Percentiles rank a stretch among this genome's conserved stretches.
Conservation (phyloP, 441 rosid species). For the Populus hybrid region DNA sequence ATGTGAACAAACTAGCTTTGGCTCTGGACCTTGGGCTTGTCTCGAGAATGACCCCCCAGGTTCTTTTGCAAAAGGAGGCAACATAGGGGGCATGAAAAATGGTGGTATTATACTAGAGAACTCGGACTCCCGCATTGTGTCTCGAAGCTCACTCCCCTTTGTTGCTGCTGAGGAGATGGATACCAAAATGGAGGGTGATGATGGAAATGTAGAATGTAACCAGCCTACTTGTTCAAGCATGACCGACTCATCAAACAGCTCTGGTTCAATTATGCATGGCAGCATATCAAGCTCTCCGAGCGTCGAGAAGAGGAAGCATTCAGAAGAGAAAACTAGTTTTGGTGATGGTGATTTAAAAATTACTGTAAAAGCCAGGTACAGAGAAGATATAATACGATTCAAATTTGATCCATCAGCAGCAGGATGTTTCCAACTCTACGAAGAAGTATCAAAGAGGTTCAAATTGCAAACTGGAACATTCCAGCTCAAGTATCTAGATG, state of each 20-base stretch:
- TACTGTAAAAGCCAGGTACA: slow-evolving; percentile 70
- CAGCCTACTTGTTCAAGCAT: slow-evolving; percentile 48
- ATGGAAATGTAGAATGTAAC: slow-evolving; percentile 37
- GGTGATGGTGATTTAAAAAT: slow-evolving; percentile 43
- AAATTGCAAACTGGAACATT: slow-evolving; percentile 60
- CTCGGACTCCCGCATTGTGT: slow-evolving; percentile 25
- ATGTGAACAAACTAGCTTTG: slow-evolving; percentile 29
- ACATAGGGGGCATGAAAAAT: slow-evolving; percentile 25
- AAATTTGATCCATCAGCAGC: slow-evolving; percentile 60
- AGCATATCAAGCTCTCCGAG: slow-evolving; percentile 58
- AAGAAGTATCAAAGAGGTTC: slow-evolving; percentile 76
- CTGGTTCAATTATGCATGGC: slow-evolving; percentile 48
- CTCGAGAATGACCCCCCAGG: slow-evolving; percentile 22
- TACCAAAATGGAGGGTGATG: slow-evolving; percentile 32
- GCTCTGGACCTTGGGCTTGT: slow-evolving; percentile 25
- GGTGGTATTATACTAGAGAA: slow-evolving; percentile 35
- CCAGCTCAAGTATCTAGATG: slow-evolving; percentile 82
- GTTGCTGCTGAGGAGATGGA: slow-evolving; percentile 40
- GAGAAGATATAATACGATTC: slow-evolving; percentile 72
- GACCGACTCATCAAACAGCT: slow-evolving; percentile 64
- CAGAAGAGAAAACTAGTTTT: slow-evolving; percentile 27
- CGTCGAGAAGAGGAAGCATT: slow-evolving; percentile 42
- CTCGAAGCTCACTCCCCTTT: slow-evolving; percentile 39
- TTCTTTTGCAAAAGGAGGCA: slow-evolving; percentile 20
- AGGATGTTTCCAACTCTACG: slow-evolving; percentile 69